Percentiles rank a stretch among this genome's conserved stretches.
These are phyloP conservation scores for Strobilomyces echinocephalus DNA, from an alignment of 768 basidiomycete genomes.

Conservation along the genomic window DNA sequence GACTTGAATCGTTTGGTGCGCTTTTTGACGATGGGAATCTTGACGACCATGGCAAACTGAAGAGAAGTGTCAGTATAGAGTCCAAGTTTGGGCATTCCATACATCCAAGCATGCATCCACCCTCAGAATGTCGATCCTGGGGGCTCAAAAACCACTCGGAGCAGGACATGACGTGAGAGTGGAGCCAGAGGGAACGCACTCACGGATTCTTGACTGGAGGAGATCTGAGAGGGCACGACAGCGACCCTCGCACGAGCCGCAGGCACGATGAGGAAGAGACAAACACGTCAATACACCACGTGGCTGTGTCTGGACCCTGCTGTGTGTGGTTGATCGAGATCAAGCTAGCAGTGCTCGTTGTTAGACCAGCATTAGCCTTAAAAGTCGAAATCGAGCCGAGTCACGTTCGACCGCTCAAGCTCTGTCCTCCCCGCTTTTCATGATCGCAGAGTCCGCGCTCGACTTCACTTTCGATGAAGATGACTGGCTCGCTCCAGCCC, in stretches of 20 bases:
- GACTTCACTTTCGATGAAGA: conserved; percentile 66
- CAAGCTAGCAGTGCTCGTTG: neutral
- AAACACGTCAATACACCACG: conserved; percentile 20
- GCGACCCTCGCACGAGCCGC: no score
- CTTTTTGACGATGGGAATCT: conserved; percentile 86
- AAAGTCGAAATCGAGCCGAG: neutral
- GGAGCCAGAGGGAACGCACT: conserved; percentile 30
- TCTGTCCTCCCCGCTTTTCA: conserved; percentile 27
- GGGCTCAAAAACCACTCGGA: neutral
- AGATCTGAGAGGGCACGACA: conserved; percentile 25
- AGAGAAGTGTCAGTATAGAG: conserved; percentile 11
- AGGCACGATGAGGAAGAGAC: conserved; percentile 3
- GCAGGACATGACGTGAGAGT: neutral
- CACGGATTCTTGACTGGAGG: conserved; percentile 52
- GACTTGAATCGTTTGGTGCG: conserved; percentile 96
- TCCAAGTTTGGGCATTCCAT: conserved; percentile 2
- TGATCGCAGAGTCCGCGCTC: conserved; percentile 57
- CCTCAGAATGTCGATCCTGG: neutral
- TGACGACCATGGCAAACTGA: conserved; percentile 43
- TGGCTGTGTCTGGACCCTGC: conserved; percentile 20
- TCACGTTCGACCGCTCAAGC: neutral
- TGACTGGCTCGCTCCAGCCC: conserved; percentile 57
- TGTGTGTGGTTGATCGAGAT: no score
- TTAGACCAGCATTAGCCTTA: neutral
- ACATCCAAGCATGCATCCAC: conserved; percentile 24